A percentile compares a stretch with the other conserved stretches of the same genome.
Evolutionary conservation across 352 stramenopile genomes (phyloP).

Genomic region (Thalassiosira ordinaria): DNA sequence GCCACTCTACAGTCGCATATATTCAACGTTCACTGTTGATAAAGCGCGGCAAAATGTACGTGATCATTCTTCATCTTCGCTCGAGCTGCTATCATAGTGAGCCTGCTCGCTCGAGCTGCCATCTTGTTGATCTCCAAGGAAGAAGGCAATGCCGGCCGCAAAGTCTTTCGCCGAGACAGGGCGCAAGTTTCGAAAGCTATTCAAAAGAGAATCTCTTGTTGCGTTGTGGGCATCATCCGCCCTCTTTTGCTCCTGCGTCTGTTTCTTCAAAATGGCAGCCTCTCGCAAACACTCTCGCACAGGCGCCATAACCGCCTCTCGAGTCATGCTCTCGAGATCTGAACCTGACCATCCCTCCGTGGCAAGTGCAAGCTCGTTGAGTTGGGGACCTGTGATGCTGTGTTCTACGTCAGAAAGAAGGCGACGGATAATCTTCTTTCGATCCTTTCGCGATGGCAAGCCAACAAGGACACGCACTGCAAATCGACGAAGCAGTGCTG

Average conservation of each 20-base stretch:
- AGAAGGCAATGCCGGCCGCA: constrained; percentile 53
- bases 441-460: constrained; percentile 60
- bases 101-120: constrained; percentile 8
- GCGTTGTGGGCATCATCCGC: constrained; percentile 26
- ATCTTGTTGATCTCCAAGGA: constrained; percentile 41
- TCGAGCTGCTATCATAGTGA: constrained; percentile 57
- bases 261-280: constrained; percentile 63
- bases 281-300: constrained; percentile 73
- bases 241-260: constrained; percentile 23
- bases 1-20: no score
- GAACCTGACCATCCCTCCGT: constrained; percentile 81
- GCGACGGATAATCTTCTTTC: constrained; percentile 70
- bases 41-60: no score
- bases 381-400: constrained; percentile 51
- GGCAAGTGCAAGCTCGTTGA: constrained; percentile 52
- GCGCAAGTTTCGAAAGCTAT: constrained; percentile 67
- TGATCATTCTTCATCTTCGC: constrained; percentile 39
- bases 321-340: constrained; percentile 60
- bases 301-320: constrained; percentile 82
- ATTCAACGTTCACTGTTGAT: no score
- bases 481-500: constrained; percentile 91
- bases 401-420: constrained; percentile 66
- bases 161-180: constrained; percentile 71
- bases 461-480: constrained; percentile 69
- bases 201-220: constrained; percentile 59